Evolutionary conservation across 176 grass and related monocot genomes (phyloP), one percentile per base, ranked within the genome.

Genomic region (Oryza glaberrima): DNA sequence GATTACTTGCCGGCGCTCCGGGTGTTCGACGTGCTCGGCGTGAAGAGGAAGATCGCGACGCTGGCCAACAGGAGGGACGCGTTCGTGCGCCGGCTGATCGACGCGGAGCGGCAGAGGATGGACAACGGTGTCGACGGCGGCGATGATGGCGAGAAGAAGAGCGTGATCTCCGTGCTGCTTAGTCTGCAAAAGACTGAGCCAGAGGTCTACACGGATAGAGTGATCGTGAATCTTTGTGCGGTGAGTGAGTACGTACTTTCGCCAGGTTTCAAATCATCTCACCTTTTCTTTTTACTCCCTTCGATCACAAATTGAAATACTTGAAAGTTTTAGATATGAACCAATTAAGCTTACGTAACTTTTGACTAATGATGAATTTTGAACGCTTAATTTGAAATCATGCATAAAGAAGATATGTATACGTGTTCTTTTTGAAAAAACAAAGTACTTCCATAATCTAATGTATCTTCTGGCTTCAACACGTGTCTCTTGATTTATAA

Each of bases 1-100:
- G 88, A 96, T 69, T 89, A 89, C 91, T 32, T 93, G 8, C 94
- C 94, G 13, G 49, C 78, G 49, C 75, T 90, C 32, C 83, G 78
- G 72, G 88, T 76, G 70, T 45, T 93, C 10, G 86, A 88, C 65
- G 70, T 86, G 47, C 52, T 60, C 30, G 89, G 86, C 16, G 48
- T 66, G 5, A 72, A 40, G 68, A 82, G 73, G 22, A 86, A 70
- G 65, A 26, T 90, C 40, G 40, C 8, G 40, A 41, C 7, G 23
- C 34, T 11, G 1, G 88, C 49, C 0, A 77, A 54, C 44, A 70
- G 69, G 41, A 83, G 84, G 70, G 78, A 90, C 20, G 17, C 45
- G 19, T 65, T 93, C 47, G 13, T 86, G 13, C 78, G 77, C 40
- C 80, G 60, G 45, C 72, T 96, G 52, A 86, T 96, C 36, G 88